Evolutionary conservation across 768 basidiomycete genomes (phyloP), one percentile per base, ranked within the genome.

Genomic region (Pleurotus sapidus): DNA sequence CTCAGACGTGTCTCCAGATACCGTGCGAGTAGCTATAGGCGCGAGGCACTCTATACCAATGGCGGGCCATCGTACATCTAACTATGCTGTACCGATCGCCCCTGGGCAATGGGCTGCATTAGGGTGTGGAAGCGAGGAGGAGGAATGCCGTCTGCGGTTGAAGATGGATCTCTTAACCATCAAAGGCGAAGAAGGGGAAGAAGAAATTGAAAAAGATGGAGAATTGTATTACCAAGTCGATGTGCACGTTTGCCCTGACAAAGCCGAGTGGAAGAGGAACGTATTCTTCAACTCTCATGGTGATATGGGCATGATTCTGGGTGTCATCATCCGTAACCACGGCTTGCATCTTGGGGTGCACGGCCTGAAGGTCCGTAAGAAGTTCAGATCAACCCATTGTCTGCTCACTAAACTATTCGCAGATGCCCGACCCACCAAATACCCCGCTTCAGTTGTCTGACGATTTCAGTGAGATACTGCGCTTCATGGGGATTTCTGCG

Each of bases 251-350:
- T 87, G 86, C 62, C 65, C 62, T 2, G 76, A 82, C 65, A 68
- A 69, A 62, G 75, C 70, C 17, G 82, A 82, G 63, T 82, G 71
- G 68, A 74, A 84, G 20, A 73, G 83, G 18, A 67, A 81, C 14
- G 64, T 75, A 20, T 81, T 88, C 68, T 81, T 81, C 63, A 77
- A 83, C 57, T 79, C 82, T 1, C 89, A 88, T 62, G 89, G 89
- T 7, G 89, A 89, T 62, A 74, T 89, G 15, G 85, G 84, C 0
- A 87, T 88, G 81, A 86, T 90, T 14, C 67, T 90, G 48, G 80
- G 83, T 8, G 66, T 86, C 12, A 67, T 89, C 15, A 79, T 75
- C 7, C 75, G 77, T 40, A 80, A 80, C 54, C 70, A 70, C 47
- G 84, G 86, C 2, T 61, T 90, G 2, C 63, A 69, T 2, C 66